Evolutionary conservation across 306 rosid genomes (phyloP), one percentile per base, ranked within the genome.

Genomic region (Glycine tomentella): DNA sequence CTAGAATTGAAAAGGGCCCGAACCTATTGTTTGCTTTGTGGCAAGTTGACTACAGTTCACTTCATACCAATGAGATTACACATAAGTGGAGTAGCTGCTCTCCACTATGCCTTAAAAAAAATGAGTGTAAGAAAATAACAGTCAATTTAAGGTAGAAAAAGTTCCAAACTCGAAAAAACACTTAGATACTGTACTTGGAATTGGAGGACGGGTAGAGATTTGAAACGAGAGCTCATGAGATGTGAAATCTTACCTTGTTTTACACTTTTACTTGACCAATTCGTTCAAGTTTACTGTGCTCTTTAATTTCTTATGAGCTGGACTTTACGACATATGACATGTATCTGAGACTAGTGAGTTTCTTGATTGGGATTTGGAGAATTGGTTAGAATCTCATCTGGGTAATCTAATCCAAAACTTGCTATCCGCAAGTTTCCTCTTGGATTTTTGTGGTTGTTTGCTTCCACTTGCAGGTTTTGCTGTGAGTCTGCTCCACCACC

Each of bases 41-140:
- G 44, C 80, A 59, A 74, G 20, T 75, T 75, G 71, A 6, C 50
- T 10, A 64, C 40, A 45, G 59, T 76, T 34, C 5, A 72, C 62
- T 64, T 9, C 13, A 15, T 50, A 16, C 63, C 81, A 76, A 76
- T 76, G 5, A 63, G 50, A 12, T 34, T 76, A 6, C 31, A 50
- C 65, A 50, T 36, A 10, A 65, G 74, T 77, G 74, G 81, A 77
- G 25, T 33, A 48, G 63, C 51, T 77, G 51, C 81, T 25, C 11
- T 65, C 81, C 81, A 77, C 53, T 36, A 65, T 53, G 4, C 14
- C 14, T 55, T 25, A 25, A 25, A 25, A 25, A 25, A 25, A 25
- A 25, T n/a, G n/a, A 25, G 31, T 25, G 31, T 25, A 25, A 25
- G 31, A 58, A 34, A 58, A 17, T 8, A 7, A 25, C 10, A 8